Base-by-base conservation (phyloP, 495 filamentous ascomycete species). In the Cryomyces antarcticus region DNA sequence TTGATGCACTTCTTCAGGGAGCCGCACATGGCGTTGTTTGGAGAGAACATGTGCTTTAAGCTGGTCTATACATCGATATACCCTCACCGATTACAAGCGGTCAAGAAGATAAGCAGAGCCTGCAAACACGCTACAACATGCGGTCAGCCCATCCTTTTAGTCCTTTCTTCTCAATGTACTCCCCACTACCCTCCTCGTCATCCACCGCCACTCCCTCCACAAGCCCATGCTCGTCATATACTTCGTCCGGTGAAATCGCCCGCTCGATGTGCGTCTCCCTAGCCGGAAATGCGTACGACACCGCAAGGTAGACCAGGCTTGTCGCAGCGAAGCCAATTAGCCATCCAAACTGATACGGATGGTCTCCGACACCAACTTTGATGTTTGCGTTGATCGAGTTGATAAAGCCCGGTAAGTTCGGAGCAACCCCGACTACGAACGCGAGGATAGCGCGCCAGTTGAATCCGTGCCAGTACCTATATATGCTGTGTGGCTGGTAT, bases 361-460 rank as follows among this genome's bases (percentile, higher is more conserved):
- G 62, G 0, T 62, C 55, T 1, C 70, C 70, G 5, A 60, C 61
- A 0, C 68, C 66, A 2, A 67, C 62, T 13, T 57, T 41, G 24
- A 73, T 59, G 27, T 46, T 49, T 0, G 55, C 36, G 45, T 70
- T 72, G 12, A 74, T 64, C 1, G 60, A 58, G 37, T 69, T 62
- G 30, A 73, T 63, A 50, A 75, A 55, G 10, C 72, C 72, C 0
- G 78, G 78, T 0, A 82, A 51, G 44, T 64, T 71, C 4, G 78
- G 77, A 7, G 63, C 66, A 5, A 81, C 71, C 27, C 73, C 70
- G 9, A 73, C 62, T 30, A 82, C 30, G 51, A 82, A 78, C 5
- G 76, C 69, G 6, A 73, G 56, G 12, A 72, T 49, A 0, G 78
- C 78, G 10, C 77, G 70, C 73, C 72, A 81, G 50, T 84, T 82